Evolutionary conservation across 257 asterid genomes (phyloP).

Genomic region (Lycium ferocissimum): DNA sequence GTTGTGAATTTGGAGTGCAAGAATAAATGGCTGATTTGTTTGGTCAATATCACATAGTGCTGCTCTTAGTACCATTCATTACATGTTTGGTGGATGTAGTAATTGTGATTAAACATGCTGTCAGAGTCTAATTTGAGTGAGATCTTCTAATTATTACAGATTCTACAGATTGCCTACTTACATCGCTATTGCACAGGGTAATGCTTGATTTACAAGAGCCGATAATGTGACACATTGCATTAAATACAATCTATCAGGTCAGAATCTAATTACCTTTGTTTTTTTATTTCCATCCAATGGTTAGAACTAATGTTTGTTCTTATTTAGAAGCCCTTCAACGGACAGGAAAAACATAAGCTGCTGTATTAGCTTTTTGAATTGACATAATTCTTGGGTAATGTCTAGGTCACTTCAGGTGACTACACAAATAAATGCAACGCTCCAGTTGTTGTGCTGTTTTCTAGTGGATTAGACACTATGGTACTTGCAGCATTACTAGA

Average conservation of each 20-base stretch:
- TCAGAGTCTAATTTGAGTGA: slow-evolving; percentile 9
- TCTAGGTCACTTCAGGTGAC: slow-evolving; percentile 51
- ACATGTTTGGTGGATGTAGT: slow-evolving; percentile 24
- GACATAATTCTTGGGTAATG: background rate
- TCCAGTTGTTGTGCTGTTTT: slow-evolving; percentile 91
- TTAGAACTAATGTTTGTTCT: background rate
- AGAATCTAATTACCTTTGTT: slow-evolving; percentile 21
- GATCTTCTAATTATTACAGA: slow-evolving; percentile 41
- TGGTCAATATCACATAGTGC: slow-evolving; percentile 47
- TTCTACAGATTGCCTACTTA: slow-evolving; percentile 37
- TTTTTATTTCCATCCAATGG: background rate
- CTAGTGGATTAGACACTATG: slow-evolving; percentile 98
- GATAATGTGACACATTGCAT: slow-evolving; percentile 66
- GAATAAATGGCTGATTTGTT: too few species aligned
- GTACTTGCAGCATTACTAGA: slow-evolving; percentile 84
- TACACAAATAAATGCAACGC: slow-evolving; percentile 49
- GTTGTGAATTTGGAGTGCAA: too few species aligned
- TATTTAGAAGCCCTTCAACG: background rate
- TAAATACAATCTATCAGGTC: slow-evolving; percentile 65
- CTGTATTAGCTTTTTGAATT: background rate
- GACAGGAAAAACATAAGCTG: background rate
- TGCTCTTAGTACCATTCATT: slow-evolving; percentile 19
- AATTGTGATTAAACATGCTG: background rate
- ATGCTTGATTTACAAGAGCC: slow-evolving; percentile 77
- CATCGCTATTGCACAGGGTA: slow-evolving; percentile 58